Evolutionary conservation across 192 early-diverging fungal genomes (phyloP), one percentile per base, ranked within the genome.

Genomic region (Coemansia sp.): DNA sequence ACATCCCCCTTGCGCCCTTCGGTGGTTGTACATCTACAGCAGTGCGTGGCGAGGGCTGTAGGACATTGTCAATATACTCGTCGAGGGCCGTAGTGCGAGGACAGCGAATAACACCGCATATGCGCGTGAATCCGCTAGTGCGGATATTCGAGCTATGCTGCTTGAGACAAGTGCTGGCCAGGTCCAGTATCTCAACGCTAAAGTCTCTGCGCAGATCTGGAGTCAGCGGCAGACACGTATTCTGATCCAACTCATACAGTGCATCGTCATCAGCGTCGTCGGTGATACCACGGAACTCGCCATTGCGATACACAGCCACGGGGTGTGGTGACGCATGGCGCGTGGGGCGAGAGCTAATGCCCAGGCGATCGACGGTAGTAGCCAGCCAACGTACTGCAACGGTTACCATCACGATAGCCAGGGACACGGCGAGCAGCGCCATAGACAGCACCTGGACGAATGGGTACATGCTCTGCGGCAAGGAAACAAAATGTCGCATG

Each of bases 131-230:
- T 0, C 80, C 80, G 11, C 66, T 72, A 0, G 72, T 45, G 5
- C 72, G 62, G 25, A 82, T 67, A 66, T 77, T 68, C 58, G 36
- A 72, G 75, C 80, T 82, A 57, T 67, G 77, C 27, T 77, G 80
- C 75, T 75, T 71, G 48, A 82, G 63, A n/a, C 80, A 82, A 2
- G 80, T 72, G n/a, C 69, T 76, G 25, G 80, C 80, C 46, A 82
- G 63, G 63, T 82, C 80, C 25, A 82, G 39, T 9, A 82, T 77
- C 66, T 82, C 80, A 0, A 77, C 75, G 62, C 72, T 45, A 65
- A 82, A 82, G 44, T 82, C 80, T 3, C 75, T 64, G 21, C 80
- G 68, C 58, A 77, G 41, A 36, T 82, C 80, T 1, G 80, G 75
- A 23, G 51, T 29, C 41, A 77, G 55, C 1, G 80, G 75, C 53